Conservation (phyloP, 2,329 filamentous ascomycete genomes). For the Pseudogymnoascus pannorum region DNA sequence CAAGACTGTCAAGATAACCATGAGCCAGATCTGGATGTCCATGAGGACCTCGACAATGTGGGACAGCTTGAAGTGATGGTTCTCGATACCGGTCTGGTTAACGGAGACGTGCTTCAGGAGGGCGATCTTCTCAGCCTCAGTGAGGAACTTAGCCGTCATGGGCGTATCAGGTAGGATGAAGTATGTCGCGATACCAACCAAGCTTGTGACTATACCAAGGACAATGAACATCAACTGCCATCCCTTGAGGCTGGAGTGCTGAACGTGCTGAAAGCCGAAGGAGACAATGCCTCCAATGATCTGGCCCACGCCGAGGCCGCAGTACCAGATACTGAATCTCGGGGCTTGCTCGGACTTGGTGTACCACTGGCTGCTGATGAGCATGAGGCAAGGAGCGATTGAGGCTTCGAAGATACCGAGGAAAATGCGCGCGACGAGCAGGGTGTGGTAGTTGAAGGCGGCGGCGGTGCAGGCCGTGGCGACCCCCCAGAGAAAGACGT, state of each 20-base stretch:
- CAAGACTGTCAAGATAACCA: conserved; percentile 42
- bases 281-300: conserved; percentile 40
- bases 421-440: conserved; percentile 50
- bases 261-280: conserved; percentile 48
- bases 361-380: conserved; percentile 55
- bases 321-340: conserved; percentile 55
- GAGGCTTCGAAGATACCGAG: conserved; percentile 55
- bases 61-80: conserved; percentile 39
- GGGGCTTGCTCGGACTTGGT: conserved; percentile 49
- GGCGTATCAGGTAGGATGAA: conserved; percentile 43
- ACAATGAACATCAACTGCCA: conserved; percentile 46
- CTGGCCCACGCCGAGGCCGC: conserved; percentile 51
- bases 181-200: conserved; percentile 35
- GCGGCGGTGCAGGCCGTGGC: conserved; percentile 47
- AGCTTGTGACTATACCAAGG: conserved; percentile 39
- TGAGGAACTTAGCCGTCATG: conserved; percentile 36
- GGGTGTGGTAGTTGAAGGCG: conserved; percentile 43
- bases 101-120: conserved; percentile 44
- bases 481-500: conserved; percentile 53
- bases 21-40: conserved; percentile 45
- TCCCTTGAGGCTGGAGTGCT: conserved; percentile 29
- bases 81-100: conserved; percentile 49
- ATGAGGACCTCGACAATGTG: conserved; percentile 42
- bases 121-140: conserved; percentile 34
- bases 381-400: conserved; percentile 51